A percentile compares a stretch with the other conserved stretches of the same genome.
Conservation (phyloP, 345 rosid species). For the Pistacia atlantica region DNA sequence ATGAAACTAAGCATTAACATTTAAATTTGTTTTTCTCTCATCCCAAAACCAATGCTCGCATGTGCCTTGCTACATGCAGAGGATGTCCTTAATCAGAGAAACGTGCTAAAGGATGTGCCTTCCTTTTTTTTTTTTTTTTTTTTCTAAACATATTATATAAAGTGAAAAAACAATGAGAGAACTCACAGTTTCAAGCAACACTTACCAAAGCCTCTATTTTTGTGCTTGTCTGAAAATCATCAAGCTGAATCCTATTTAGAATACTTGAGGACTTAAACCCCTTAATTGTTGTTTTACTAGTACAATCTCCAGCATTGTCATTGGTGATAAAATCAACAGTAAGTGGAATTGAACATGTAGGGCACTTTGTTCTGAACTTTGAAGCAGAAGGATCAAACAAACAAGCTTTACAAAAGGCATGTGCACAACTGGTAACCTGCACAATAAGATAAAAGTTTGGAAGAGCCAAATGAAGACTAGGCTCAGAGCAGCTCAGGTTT, state of each 20-base stretch:
- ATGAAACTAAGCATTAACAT: neutral
- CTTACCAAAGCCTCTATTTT: constrained; percentile 98
- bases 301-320: constrained; percentile 43
- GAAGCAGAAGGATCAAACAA: constrained; percentile 67
- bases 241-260: constrained; percentile 73
- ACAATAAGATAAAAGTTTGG: constrained; percentile 17
- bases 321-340: constrained; percentile 80
- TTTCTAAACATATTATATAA: neutral
- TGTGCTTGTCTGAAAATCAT: constrained; percentile 94
- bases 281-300: constrained; percentile 60
- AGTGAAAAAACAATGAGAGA: neutral
- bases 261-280: constrained; percentile 86
- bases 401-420: constrained; percentile 89
- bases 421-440: constrained; percentile 83
- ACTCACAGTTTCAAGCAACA: constrained; percentile 9
- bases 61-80: neutral
- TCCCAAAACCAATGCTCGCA: neutral
- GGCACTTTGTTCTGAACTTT: constrained; percentile 58
- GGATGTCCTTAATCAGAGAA: neutral
- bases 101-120: neutral
- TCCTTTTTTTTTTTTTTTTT: neutral
- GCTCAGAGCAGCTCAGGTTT: neutral
- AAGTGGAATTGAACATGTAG: constrained; percentile 68
- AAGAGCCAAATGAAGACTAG: neutral
- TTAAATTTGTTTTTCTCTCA: neutral